phyloP scores from a whole-genome alignment of 2,329 filamentous ascomycete genomes.

The Gnomoniopsis sp. region DNA sequence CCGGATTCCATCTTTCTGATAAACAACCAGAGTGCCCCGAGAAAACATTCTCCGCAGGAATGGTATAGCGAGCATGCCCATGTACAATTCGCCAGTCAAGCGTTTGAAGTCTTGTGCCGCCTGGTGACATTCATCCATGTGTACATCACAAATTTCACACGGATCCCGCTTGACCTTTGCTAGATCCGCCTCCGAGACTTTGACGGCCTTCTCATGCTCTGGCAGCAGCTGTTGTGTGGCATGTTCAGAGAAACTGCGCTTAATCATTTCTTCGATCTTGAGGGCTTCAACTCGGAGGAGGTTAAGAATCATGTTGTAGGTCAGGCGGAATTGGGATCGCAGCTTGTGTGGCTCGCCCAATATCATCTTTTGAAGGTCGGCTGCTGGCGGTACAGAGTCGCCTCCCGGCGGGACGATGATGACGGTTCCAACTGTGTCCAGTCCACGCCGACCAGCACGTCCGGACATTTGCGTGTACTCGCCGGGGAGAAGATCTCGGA shows the following conservation, averaged over 20 bases:
- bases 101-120: constrained; percentile 76
- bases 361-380: constrained; percentile 87
- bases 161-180: constrained; percentile 84
- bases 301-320: constrained; percentile 99
- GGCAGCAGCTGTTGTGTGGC: constrained; percentile 91
- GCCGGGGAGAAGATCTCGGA: constrained; percentile 85
- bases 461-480: constrained; percentile 99
- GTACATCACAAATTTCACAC: constrained; percentile 76
- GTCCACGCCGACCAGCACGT: constrained; percentile 84
- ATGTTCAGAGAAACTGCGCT: constrained; percentile 97
- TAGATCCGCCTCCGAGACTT: constrained; percentile 85
- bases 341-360: constrained; percentile 93
- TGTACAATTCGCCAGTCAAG: constrained; percentile 77
- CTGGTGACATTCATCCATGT: constrained; percentile 77
- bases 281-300: constrained; percentile 90
- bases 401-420: constrained; percentile 84
- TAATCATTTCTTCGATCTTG: constrained; percentile 99
- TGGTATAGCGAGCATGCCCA: constrained; percentile 73
- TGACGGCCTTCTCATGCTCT: constrained; percentile 93
- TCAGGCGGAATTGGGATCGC: constrained; percentile 91
- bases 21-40: constrained; percentile 74
- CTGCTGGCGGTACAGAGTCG: constrained; percentile 84
- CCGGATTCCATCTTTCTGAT: constrained; percentile 78
- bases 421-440: constrained; percentile 89
- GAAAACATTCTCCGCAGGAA: constrained; percentile 77